phyloP scores from a whole-genome alignment of 306 rosid species.

The Medicago ruthenica region DNA sequence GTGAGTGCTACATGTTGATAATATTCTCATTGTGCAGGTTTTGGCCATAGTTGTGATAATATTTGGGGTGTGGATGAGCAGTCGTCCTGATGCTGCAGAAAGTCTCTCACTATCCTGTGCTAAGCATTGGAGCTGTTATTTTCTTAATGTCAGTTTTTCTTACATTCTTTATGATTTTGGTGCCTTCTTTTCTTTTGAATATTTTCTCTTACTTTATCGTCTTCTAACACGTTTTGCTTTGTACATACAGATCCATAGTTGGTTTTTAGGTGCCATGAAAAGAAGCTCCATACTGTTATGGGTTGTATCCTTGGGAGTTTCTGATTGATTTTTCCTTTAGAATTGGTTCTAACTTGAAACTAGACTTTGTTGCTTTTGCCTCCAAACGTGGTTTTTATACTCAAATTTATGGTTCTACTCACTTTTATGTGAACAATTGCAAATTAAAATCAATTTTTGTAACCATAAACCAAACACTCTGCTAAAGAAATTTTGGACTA shows the following conservation, averaged over 20 bases:
- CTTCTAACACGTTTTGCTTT: slow-evolving; percentile 22
- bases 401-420: no score
- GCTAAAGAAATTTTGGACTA: background rate
- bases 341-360: no score
- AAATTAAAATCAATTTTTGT: no score
- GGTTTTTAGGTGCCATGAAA: slow-evolving; percentile 93
- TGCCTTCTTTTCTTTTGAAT: slow-evolving; percentile 4
- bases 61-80: slow-evolving; percentile 94
- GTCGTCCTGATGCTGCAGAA: slow-evolving; percentile 85
- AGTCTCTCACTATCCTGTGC: slow-evolving; percentile 84
- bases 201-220: slow-evolving; percentile 4
- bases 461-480: no score
- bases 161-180: slow-evolving; percentile 23
- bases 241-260: slow-evolving; percentile 77
- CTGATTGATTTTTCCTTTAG: no score
- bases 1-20: background rate
- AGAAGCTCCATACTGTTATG: slow-evolving; percentile 73
- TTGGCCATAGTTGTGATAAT: slow-evolving; percentile 71
- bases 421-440: no score
- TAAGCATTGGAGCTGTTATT: slow-evolving; percentile 81
- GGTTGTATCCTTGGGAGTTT: slow-evolving; percentile 73
- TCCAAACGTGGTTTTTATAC: background rate
- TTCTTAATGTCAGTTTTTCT: slow-evolving; percentile 73
- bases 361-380: no score
- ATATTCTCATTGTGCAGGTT: slow-evolving; percentile 58